Evolutionary conservation across 2,329 filamentous ascomycete genomes (phyloP), one percentile per base, ranked within the genome.

Genomic region (Diaporthe longicolla): DNA sequence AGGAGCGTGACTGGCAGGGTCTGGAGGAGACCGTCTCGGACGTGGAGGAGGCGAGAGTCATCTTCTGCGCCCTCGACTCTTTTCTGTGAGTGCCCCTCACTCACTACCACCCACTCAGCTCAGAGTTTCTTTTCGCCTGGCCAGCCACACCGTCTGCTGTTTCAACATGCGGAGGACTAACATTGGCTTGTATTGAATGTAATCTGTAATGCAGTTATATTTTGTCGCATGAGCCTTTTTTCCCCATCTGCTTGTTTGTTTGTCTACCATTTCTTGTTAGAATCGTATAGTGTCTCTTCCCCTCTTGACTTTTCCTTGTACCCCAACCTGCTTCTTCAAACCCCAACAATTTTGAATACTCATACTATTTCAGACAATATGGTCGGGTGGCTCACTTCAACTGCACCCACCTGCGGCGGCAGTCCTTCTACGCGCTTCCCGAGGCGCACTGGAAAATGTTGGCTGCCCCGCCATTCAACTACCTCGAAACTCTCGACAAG

Each of bases 341-440:
- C 21, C 58, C 52, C 52, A 59, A 40, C 54, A 70, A 21, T 5
- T 54, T 54, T 68, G 21, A 73, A 80, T 71, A 76, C 76, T 75
- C 21, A 76, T 37, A 29, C 54, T 65, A 63, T 48, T 37, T 70
- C 78, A 97, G 95, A 71, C 94, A 95, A 83, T 98, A 98, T 82
- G 92, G 94, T 77, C 93, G 92, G 79, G 90, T 92, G 32, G 93
- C 95, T 7, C 96, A 98, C 82, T 93, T 93, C 85, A 97, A 97
- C 83, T 93, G 94, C 77, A 98, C 96, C 6, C 96, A 98, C 82
- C 89, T 95, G 24, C 93, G 97, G 29, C 92, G 97, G 37, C 95
- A 97, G 82, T 93, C 95, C 19, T 98, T 99, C 84, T 99, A 98
- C 82, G 94, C 95, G 11, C 88, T 99, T 8, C 95, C 96, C 1